Base-by-base conservation (phyloP, 768 basidiomycete species). In the Calvatia gigantea region DNA sequence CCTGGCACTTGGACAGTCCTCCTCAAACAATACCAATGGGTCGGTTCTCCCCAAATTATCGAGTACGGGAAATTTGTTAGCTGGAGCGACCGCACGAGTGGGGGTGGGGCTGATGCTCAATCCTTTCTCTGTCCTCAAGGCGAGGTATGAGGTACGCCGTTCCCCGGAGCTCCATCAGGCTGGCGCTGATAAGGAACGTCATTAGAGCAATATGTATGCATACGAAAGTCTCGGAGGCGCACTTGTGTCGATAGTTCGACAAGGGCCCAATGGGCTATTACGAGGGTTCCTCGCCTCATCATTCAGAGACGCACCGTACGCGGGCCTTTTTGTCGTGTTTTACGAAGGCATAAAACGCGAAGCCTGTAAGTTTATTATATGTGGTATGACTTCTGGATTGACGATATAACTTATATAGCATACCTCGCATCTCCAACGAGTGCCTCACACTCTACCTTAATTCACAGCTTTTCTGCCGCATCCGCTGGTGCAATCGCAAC, bases 291-390 rank as follows among this genome's bases (percentile, higher is more conserved):
- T 88, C 21, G 91, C 94, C 1, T 92, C 93, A 1, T 89, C 94
- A 1, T 75, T 94, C n/a, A 82, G 95, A 44, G 95, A 98, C 68
- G 95, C 94, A 11, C 95, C 95, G 0, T 94, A 95, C 63, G 93
- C 95, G 1, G 95, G 94, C 2, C 69, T 97, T 5, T 98, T 94
- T 62, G 76, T 96, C 32, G 81, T 93, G 2, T 83, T 87, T 57
- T 98, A 98, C 65, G 94, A 98, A 69, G 82, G 83, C 42, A 81
- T 91, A 59, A 98, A 98, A 68, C 76, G 78, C 47, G 81, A 91
- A 62, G 74, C 83, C 3, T 76, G 91, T 89, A 67, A 64, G 78
- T 66, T 27, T 19, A 9, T 28, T 23, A 58, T 8, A 48, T 19
- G 23, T 31, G 42, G 45, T 19, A 7, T 17, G 41, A 42, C 21